Evolutionary conservation across 2,329 filamentous ascomycete species (phyloP).

Genomic region (Aspergillus calidoustus): DNA sequence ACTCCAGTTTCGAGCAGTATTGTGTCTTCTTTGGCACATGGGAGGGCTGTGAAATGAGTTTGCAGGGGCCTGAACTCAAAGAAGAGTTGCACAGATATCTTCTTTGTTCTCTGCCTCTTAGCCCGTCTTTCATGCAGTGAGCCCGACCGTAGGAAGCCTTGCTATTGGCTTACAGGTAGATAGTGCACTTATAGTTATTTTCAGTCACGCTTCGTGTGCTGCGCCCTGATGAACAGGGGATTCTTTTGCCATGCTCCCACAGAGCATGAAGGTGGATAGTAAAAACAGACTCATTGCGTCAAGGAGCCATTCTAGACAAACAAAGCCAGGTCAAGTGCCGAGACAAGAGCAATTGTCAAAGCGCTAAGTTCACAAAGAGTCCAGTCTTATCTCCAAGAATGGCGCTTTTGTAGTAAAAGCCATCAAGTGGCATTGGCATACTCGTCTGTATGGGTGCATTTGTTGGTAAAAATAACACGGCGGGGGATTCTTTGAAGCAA

Average conservation of each 20-base stretch:
- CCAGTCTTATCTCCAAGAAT: neutral
- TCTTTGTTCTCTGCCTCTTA: slow-evolving; percentile 10
- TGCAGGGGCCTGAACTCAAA: slow-evolving; percentile 12
- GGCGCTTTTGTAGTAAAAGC: neutral
- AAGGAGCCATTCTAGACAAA: neutral
- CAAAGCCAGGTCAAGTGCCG: neutral
- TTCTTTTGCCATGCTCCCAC: neutral
- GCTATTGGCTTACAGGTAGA: neutral
- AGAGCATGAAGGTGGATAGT: neutral
- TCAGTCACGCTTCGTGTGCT: neutral
- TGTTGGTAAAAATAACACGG: slow-evolving; percentile 3
- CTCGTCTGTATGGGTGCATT: neutral
- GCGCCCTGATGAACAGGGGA: slow-evolving; percentile 2
- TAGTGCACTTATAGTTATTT: neutral
- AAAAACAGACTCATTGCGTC: neutral
- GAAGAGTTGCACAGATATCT: neutral
- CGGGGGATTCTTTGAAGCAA: neutral
- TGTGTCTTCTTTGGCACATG: slow-evolving; percentile 1
- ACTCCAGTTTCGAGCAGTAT: neutral
- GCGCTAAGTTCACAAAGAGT: slow-evolving; percentile 1
- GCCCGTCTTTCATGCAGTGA: slow-evolving; percentile 2
- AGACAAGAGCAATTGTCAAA: slow-evolving; percentile 4
- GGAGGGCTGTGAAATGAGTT: neutral
- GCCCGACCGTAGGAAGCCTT: neutral
- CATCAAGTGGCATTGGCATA: neutral